Percentiles rank a stretch among this genome's conserved stretches.
These are phyloP conservation scores for Kodamaea alishanica DNA, from an alignment of 1,139 yeast genomes.

Conservation along the genomic window DNA sequence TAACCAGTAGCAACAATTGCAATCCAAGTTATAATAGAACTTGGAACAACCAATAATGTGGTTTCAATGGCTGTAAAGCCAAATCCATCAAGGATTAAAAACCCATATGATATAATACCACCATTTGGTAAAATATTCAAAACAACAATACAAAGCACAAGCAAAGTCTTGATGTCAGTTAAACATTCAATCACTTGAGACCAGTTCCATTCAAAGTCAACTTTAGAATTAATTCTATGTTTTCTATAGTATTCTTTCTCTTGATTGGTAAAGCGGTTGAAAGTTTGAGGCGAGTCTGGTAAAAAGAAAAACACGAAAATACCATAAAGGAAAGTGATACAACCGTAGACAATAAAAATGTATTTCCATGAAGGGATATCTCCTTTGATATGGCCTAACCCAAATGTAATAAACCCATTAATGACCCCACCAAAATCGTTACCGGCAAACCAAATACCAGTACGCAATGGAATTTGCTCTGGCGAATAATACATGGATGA, in stretches of 20 bases:
- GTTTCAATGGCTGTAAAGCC: slow-evolving; percentile 20
- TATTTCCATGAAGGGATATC: slow-evolving; percentile 6
- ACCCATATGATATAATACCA: slow-evolving; percentile 32
- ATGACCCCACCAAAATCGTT: slow-evolving; percentile 8
- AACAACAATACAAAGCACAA: slow-evolving; percentile 20
- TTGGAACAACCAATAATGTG: slow-evolving; percentile 22
- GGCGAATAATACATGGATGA: slow-evolving; percentile 40
- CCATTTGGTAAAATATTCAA: slow-evolving; percentile 40
- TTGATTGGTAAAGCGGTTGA: slow-evolving; percentile 27
- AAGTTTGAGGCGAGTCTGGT: slow-evolving; percentile 43
- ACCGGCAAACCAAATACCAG: slow-evolving; percentile 14
- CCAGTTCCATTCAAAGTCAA: slow-evolving; percentile 18
- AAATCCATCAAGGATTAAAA: slow-evolving; percentile 17
- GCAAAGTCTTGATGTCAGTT: slow-evolving; percentile 21
- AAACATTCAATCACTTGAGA: slow-evolving; percentile 25
- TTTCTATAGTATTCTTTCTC: slow-evolving; percentile 30
- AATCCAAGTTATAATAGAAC: slow-evolving; percentile 21
- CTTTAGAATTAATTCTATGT: slow-evolving; percentile 20
- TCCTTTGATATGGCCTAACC: slow-evolving; percentile 7
- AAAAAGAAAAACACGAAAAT: slow-evolving; percentile 23
- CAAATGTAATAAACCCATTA: slow-evolving; percentile 6
- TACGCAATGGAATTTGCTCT: slow-evolving; percentile 20
- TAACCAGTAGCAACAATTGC: slow-evolving; percentile 16
- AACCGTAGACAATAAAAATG: slow-evolving; percentile 6
- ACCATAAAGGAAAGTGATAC: slow-evolving; percentile 10